A percentile compares a stretch with the other conserved stretches of the same genome.
phyloP scores from a whole-genome alignment of 129 eudicot species.

The Arctium minus region DNA sequence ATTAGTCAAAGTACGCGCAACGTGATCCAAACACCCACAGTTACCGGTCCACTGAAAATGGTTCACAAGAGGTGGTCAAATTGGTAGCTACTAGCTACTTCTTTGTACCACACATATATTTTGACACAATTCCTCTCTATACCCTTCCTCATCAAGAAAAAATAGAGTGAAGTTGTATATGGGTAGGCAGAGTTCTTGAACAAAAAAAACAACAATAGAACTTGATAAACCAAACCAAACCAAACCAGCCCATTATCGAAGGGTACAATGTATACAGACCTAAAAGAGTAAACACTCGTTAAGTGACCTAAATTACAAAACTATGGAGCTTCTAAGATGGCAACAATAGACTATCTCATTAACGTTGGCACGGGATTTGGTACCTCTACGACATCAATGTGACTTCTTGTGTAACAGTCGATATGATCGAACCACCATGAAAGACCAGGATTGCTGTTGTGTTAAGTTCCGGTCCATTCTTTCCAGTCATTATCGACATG shows the following conservation, averaged over 20 bases:
- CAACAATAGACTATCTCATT: not conserved
- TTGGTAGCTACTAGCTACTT: not conserved
- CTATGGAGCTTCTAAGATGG: not conserved
- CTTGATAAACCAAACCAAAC: not conserved
- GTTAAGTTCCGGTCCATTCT: slow-evolving; percentile 54
- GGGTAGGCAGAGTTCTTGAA: not conserved
- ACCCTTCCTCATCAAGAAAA: not conserved
- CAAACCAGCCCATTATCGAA: not conserved
- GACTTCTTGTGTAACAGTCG: not conserved
- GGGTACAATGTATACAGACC: not conserved
- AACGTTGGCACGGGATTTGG: not conserved
- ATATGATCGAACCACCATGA: not conserved
- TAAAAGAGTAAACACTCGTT: slow-evolving; percentile 2
- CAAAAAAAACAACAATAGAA: not conserved
- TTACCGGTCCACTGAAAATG: not conserved
- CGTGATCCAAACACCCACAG: not conserved
- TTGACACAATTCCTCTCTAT: not conserved
- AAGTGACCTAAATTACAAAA: not conserved
- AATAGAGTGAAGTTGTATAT: not conserved
- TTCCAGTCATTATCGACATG: slow-evolving; percentile 90
- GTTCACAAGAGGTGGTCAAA: not conserved
- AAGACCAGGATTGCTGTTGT: not conserved
- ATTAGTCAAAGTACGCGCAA: not conserved
- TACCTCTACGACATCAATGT: not conserved
- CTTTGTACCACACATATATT: not conserved